Percentiles rank a stretch among this genome's conserved stretches.
Evolutionary conservation across 2,329 filamentous ascomycete genomes (phyloP).

Genomic region (Celoporthe dispersa): DNA sequence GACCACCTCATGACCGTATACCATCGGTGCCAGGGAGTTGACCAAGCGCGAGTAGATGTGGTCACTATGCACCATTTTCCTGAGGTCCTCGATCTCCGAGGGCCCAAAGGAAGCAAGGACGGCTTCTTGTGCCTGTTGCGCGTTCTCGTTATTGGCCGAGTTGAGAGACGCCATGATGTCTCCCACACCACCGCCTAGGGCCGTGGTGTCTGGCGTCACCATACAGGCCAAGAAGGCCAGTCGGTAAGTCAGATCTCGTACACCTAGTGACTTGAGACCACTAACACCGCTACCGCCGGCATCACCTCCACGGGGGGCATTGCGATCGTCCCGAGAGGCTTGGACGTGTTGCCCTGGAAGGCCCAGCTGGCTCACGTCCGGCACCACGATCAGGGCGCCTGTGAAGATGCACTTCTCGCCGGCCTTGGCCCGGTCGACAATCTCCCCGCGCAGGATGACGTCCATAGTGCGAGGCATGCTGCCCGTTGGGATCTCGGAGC

Average conservation of each 20-base stretch:
- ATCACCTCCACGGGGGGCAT: constrained; percentile 73
- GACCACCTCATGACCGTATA: constrained; percentile 95
- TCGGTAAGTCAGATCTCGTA: constrained; percentile 91
- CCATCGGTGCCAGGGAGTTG: constrained; percentile 92
- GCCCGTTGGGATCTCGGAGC: constrained; percentile 94
- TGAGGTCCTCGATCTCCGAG: constrained; percentile 88
- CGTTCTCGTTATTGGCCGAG: constrained; percentile 69
- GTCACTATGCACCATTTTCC: constrained; percentile 90
- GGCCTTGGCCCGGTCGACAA: constrained; percentile 95
- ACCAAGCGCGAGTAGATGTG: constrained; percentile 94
- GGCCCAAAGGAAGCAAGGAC: constrained; percentile 85
- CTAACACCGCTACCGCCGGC: constrained; percentile 83
- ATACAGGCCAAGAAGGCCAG: constrained; percentile 97
- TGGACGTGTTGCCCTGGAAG: constrained; percentile 84
- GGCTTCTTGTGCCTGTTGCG: constrained; percentile 86
- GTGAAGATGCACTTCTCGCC: constrained; percentile 99
- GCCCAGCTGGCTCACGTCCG: constrained; percentile 92
- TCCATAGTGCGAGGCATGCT: constrained; percentile 99
- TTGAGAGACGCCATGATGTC: constrained; percentile 88
- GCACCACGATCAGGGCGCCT: constrained; percentile 92
- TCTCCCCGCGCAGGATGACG: constrained; percentile 92
- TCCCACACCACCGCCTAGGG: constrained; percentile 76
- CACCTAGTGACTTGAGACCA: constrained; percentile 89
- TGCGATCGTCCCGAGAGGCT: constrained; percentile 80
- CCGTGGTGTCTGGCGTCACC: constrained; percentile 86